Conservation (phyloP, 2,329 filamentous ascomycete genomes). For the Metarhizium rileyi region DNA sequence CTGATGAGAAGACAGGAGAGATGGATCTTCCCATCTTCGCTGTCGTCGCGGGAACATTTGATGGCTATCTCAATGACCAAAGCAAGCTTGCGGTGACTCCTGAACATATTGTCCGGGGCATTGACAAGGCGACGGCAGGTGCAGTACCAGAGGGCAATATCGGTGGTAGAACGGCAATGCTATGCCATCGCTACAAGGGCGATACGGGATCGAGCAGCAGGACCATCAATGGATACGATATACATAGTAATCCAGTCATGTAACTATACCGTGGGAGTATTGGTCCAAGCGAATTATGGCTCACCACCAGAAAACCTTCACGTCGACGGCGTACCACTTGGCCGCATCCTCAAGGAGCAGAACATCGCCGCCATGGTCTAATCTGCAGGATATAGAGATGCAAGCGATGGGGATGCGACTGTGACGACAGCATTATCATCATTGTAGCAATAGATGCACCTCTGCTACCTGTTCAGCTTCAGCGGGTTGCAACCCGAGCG, state of each 20-base stretch:
- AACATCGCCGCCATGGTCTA: too few species aligned
- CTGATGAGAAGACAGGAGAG: conserved; percentile 30
- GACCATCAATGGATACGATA: conserved; percentile 36
- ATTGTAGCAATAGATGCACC: conserved; percentile 23
- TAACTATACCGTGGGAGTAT: conserved; percentile 54
- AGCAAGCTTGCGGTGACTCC: conserved; percentile 43
- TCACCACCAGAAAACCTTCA: conserved; percentile 41
- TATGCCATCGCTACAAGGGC: conserved; percentile 56
- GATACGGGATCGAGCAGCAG: conserved; percentile 55
- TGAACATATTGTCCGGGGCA: conserved; percentile 42
- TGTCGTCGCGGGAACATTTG: conserved; percentile 53
- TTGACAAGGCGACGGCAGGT: conserved; percentile 39
- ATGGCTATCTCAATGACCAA: conserved; percentile 51
- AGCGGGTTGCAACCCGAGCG: conserved; percentile 47
- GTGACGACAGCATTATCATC: conserved; percentile 27
- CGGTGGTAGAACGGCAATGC: conserved; percentile 60
- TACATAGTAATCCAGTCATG: conserved; percentile 20
- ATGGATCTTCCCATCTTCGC: conserved; percentile 46
- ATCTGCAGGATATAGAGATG: background rate
- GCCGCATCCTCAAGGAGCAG: conserved; percentile 38
- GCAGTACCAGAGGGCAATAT: conserved; percentile 51
- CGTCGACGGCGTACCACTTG: conserved; percentile 52
- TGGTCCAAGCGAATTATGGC: conserved; percentile 60
- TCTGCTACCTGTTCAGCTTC: conserved; percentile 21
- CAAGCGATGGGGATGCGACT: conserved; percentile 15